A percentile compares a stretch with the other conserved stretches of the same genome.
Conservation (phyloP, 768 basidiomycete genomes). For the Epithele typhae region DNA sequence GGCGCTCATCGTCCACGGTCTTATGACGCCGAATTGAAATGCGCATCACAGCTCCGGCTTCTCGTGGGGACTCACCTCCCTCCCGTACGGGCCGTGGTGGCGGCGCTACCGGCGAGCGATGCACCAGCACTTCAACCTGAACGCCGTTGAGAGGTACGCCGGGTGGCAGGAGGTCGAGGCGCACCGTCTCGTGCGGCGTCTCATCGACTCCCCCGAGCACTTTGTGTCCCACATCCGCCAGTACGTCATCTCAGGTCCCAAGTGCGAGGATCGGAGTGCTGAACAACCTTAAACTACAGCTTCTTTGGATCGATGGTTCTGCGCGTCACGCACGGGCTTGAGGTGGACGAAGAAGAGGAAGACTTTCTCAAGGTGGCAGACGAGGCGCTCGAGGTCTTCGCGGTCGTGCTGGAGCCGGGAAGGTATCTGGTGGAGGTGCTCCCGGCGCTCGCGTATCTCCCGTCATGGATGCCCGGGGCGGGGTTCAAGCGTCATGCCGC, state of each 20-base stretch:
- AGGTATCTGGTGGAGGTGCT: constrained; percentile 39
- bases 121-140: constrained; percentile 12
- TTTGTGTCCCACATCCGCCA: constrained; percentile 3
- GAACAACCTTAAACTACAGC: neutral
- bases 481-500: constrained; percentile 20
- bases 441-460: constrained; percentile 19
- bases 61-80: constrained; percentile 2
- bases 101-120: constrained; percentile 11
- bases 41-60: neutral
- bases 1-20: too few relatives aligned
- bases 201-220: neutral
- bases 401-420: constrained; percentile 28
- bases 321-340: constrained; percentile 19
- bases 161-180: constrained; percentile 5
- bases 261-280: neutral
- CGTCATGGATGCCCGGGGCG: constrained; percentile 25
- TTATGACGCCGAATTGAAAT: neutral
- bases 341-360: constrained; percentile 13
- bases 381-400: constrained; percentile 12
- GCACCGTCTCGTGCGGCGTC: neutral
- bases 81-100: constrained; percentile 9
- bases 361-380: constrained; percentile 14
- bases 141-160: constrained; percentile 2
- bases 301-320: constrained; percentile 13
- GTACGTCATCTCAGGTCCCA: neutral